Base-by-base conservation (phyloP, 2,329 filamentous ascomycete species). In the Beauveria asiatica region DNA sequence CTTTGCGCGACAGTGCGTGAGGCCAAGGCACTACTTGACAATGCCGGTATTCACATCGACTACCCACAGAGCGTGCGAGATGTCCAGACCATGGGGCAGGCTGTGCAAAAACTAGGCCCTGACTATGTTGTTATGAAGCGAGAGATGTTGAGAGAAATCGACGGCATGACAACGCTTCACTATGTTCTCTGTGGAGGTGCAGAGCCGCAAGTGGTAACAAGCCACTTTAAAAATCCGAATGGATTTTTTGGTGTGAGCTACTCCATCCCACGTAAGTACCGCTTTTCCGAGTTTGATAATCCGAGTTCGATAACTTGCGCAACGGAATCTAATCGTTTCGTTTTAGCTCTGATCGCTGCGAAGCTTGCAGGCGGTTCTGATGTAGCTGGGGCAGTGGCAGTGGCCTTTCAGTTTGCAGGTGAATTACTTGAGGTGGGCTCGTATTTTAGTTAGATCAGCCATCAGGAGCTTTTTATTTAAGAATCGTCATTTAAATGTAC, bases 121-220 rank as follows among this genome's bases (percentile, higher is more conserved):
- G 39, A 60, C 16, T 56, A 56, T 48, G 58, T 56, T 48, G 46
- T 60, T 23, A 60, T 60, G 45, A 60, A 60, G 46, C 45, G 50
- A 49, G 58, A 60, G 19, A 55, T 48, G 16, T 42, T 55, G 17
- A 51, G 46, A 2, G 50, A 60, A 42, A 19, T 23, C 27, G 58
- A 60, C 37, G 58, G 58, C 41, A 49, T 23, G 42, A 60, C 58
- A 33, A 60, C 58, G 39, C 50, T 60, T 27, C 51, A 60, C 37
- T 60, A 46, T 25, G 51, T 60, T 45, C 46, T 60, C 30, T 60
- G 58, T 27, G 58, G 58, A n/a, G 23, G 49, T 48, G 25, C 49
- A 54, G 57, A 60, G 25, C 50, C 57, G 0, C 21, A 45, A 16
- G 25, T 48, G 46, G 50, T 60, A 10, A n/a, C 41, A 11, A 25